Evolutionary conservation across 1,284 basidiomycete genomes (phyloP).

Genomic region (Ganoderma boninense): DNA sequence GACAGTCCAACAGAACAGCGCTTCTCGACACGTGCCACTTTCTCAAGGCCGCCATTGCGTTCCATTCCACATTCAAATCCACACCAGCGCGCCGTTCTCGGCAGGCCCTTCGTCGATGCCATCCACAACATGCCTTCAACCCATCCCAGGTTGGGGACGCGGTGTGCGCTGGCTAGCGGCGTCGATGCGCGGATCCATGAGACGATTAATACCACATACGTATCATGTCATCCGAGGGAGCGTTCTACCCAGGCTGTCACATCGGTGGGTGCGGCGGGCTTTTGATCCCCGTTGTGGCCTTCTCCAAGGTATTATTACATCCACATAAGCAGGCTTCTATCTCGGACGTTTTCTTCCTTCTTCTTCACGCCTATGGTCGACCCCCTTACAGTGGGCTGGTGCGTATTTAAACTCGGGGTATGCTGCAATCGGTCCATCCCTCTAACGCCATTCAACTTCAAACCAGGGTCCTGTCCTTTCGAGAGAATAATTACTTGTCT

Average conservation of each 20-base stretch:
- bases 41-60: background rate
- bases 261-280: background rate
- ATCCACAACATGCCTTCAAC: too few relatives aligned
- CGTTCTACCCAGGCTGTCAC: background rate
- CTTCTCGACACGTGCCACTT: background rate
- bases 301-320: background rate
- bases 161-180: background rate
- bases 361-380: background rate
- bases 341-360: background rate
- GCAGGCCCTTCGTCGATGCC: too few relatives aligned
- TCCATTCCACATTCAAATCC: background rate
- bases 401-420: background rate
- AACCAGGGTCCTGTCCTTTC: background rate
- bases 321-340: background rate
- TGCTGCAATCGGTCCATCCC: background rate
- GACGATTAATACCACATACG: background rate
- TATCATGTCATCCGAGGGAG: background rate
- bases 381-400: background rate
- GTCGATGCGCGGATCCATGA: background rate
- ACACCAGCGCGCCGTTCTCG: too few relatives aligned
- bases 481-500: background rate
- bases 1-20: background rate
- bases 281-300: background rate
- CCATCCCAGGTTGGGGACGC: too few relatives aligned
- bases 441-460: background rate